A percentile compares a stretch with the other conserved stretches of the same genome.
These are phyloP conservation scores for Smallanthus sonchifolius DNA, from an alignment of 129 eudicot genomes.

Conservation along the genomic window DNA sequence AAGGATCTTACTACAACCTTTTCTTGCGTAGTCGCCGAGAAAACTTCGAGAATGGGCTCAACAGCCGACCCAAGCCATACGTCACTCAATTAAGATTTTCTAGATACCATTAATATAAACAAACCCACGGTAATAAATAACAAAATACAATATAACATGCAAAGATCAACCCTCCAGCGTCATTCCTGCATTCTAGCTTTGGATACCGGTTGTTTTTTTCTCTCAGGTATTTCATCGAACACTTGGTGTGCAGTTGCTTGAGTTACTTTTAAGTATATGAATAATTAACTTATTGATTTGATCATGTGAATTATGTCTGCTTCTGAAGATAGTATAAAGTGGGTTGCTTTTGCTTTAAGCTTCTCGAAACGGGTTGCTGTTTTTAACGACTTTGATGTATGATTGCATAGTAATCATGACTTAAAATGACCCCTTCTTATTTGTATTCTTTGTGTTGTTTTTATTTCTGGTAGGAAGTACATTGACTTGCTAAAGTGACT, in stretches of 20 bases:
- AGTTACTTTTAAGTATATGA: background rate
- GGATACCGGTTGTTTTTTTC: background rate
- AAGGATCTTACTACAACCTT: slow-evolving; percentile 5
- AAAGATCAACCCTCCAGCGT: slow-evolving; percentile 12
- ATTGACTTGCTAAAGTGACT: background rate
- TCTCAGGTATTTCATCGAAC: slow-evolving; percentile 28
- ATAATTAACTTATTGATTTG: background rate
- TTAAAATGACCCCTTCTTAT: slow-evolving; percentile 6
- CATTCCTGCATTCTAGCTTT: slow-evolving; percentile 17
- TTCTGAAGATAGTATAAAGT: slow-evolving; percentile 3
- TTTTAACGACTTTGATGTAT: slow-evolving; percentile 34
- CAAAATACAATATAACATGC: background rate
- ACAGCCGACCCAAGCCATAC: slow-evolving; percentile 25
- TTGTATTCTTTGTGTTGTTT: slow-evolving; percentile 16
- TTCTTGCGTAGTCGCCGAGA: background rate
- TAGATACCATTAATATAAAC: slow-evolving; percentile 8
- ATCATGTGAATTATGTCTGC: background rate
- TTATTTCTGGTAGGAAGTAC: slow-evolving; percentile 15
- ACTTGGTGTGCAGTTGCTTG: slow-evolving; percentile 14
- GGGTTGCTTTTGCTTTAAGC: slow-evolving; percentile 33
- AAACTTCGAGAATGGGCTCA: slow-evolving; percentile 12
- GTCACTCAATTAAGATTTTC: slow-evolving; percentile 17
- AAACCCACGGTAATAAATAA: slow-evolving; percentile 9
- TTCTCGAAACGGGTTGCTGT: slow-evolving; percentile 22
- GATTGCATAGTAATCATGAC: slow-evolving; percentile 14